Conservation (phyloP, 2,329 filamentous ascomycete species). For the Macrophomina phaseolina region DNA sequence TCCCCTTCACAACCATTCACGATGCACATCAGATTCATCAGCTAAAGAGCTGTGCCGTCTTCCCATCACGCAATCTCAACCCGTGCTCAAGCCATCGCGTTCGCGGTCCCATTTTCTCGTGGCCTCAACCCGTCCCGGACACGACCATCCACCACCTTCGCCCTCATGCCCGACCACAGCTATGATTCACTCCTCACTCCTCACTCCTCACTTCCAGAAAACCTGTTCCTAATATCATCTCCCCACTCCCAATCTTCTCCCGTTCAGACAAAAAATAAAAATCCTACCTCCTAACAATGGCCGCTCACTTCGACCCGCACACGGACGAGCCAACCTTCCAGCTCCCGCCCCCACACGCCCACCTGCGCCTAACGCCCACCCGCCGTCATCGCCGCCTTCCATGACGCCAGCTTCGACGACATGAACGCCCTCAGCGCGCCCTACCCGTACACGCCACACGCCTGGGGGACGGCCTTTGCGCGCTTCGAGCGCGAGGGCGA, state of each 20-base stretch:
- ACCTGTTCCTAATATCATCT: not conserved
- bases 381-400: not conserved
- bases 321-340: not conserved
- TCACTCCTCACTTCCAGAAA: no score
- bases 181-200: no score
- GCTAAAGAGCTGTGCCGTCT: no score
- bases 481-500: not conserved
- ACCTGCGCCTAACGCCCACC: not conserved
- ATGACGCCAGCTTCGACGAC: not conserved
- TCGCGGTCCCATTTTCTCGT: no score
- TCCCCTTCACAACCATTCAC: no score
- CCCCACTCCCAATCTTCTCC: not conserved
- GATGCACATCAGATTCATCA: no score
- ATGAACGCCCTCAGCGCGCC: not conserved
- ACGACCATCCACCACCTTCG: no score
- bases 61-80: no score
- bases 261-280: not conserved
- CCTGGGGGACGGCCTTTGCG: not conserved
- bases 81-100: no score
- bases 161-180: no score
- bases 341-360: not conserved
- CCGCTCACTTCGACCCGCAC: not conserved
- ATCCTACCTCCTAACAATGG: not conserved
- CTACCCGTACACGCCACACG: not conserved
- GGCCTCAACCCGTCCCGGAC: no score